Evolutionary conservation across 140 eudicot species (phyloP).

Genomic region (Oenanthe javanica): DNA sequence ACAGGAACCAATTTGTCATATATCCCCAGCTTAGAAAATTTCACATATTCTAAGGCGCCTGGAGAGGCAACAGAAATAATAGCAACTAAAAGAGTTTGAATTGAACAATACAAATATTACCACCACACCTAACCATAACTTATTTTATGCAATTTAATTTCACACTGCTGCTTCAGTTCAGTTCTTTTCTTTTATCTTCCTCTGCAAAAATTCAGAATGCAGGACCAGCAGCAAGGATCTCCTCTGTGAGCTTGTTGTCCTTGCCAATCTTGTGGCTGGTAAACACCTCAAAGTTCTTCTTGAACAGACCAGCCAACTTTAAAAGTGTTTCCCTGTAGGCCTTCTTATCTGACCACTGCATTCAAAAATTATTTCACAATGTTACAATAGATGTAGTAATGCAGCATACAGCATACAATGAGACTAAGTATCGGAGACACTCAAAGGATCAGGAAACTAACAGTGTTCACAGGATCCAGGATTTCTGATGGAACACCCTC

Average conservation of each 20-base stretch:
- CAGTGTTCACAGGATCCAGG: constrained; percentile 77
- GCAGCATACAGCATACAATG: background rate
- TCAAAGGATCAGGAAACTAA: constrained; percentile 22
- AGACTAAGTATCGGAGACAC: background rate
- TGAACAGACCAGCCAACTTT: constrained; percentile 83
- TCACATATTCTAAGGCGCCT: background rate
- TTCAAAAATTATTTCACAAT: background rate
- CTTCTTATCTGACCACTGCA: constrained; percentile 79
- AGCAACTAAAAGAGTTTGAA: background rate
- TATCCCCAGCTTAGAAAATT: background rate
- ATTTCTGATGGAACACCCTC: constrained; percentile 93
- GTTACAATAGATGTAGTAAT: background rate
- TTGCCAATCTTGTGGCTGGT: constrained; percentile 68
- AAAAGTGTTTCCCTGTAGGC: constrained; percentile 74
- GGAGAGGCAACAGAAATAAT: background rate
- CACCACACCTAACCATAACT: background rate
- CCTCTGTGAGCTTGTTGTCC: constrained; percentile 66
- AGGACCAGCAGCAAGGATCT: constrained; percentile 95
- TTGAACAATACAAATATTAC: background rate
- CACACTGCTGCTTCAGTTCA: background rate
- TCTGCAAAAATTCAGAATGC: constrained; percentile 34
- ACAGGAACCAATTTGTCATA: background rate
- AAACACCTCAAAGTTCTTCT: constrained; percentile 79
- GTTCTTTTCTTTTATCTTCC: constrained; percentile 16
- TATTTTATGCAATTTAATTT: background rate